Conservation (phyloP, 768 basidiomycete genomes). For the Chalciporus chontae region DNA sequence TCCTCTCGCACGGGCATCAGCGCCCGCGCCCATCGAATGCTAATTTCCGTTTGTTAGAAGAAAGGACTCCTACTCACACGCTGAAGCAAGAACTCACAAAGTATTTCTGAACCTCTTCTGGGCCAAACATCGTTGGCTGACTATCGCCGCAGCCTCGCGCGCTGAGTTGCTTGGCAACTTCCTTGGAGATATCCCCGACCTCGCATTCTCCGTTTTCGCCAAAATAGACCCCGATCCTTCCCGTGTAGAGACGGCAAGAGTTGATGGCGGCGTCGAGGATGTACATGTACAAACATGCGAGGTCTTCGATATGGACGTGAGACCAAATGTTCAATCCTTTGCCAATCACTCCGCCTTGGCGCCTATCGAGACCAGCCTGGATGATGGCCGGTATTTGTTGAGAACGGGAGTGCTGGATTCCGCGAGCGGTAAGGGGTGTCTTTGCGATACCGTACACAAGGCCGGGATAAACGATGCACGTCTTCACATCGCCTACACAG, state of each 20-base stretch:
- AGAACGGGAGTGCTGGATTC: slow-evolving; percentile 52
- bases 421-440: slow-evolving; percentile 45
- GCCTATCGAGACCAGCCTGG: slow-evolving; percentile 41
- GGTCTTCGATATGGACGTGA: slow-evolving; percentile 54
- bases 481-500: slow-evolving; percentile 47
- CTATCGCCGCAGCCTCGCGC: slow-evolving; percentile 7
- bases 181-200: slow-evolving; percentile 39
- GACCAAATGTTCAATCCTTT: slow-evolving; percentile 59
- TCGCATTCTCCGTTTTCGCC: slow-evolving; percentile 49
- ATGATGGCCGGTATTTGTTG: slow-evolving; percentile 50
- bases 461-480: slow-evolving; percentile 48
- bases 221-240: slow-evolving; percentile 50
- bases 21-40: slow-evolving; percentile 19
- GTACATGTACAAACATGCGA: slow-evolving; percentile 39
- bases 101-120: slow-evolving; percentile 14
- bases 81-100: slow-evolving; percentile 12
- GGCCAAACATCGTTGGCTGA: slow-evolving; percentile 41
- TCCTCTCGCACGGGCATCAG: slow-evolving; percentile 18
- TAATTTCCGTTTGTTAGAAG: neutral
- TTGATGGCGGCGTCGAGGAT: slow-evolving; percentile 38
- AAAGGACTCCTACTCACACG: neutral
- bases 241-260: slow-evolving; percentile 12
- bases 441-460: slow-evolving; percentile 59
- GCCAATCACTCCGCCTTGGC: slow-evolving; percentile 53
- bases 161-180: slow-evolving; percentile 38